These are phyloP conservation scores for Leishmania turanica DNA, from an alignment of 208 protist genomes.

Conservation along the genomic window DNA sequence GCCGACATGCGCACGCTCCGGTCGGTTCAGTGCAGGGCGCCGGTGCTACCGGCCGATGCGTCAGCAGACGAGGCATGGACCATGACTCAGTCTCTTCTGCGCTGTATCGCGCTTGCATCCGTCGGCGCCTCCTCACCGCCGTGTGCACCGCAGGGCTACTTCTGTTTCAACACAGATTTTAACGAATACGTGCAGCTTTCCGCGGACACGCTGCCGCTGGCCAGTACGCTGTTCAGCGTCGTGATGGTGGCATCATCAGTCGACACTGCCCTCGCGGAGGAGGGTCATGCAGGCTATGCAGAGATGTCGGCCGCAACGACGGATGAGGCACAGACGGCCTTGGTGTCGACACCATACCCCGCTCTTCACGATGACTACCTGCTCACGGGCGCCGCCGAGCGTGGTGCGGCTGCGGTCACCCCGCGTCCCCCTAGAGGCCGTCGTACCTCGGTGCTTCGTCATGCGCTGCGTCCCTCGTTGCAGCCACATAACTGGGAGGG, in stretches of 20 bases:
- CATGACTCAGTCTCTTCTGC: slow-evolving; percentile 31
- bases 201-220: slow-evolving; percentile 35
- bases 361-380: background rate
- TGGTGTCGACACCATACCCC: background rate
- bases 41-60: slow-evolving; percentile 28
- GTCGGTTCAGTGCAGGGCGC: slow-evolving; percentile 30
- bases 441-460: background rate
- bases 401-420: background rate
- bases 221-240: slow-evolving; percentile 32
- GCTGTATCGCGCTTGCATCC: slow-evolving; percentile 24
- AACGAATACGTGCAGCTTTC: slow-evolving; percentile 45
- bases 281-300: background rate
- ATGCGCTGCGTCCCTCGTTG: no score
- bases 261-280: background rate
- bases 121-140: slow-evolving; percentile 10
- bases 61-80: slow-evolving; percentile 22
- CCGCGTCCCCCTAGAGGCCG: background rate
- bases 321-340: background rate
- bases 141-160: slow-evolving; percentile 33
- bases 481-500: background rate
- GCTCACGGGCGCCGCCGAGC: background rate
- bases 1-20: slow-evolving; percentile 21
- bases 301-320: background rate
- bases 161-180: slow-evolving; percentile 60
- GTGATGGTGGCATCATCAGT: slow-evolving; percentile 22